These are phyloP conservation scores for Endotrypanum monterogeii DNA, from an alignment of 208 protist species.

Conservation along the genomic window DNA sequence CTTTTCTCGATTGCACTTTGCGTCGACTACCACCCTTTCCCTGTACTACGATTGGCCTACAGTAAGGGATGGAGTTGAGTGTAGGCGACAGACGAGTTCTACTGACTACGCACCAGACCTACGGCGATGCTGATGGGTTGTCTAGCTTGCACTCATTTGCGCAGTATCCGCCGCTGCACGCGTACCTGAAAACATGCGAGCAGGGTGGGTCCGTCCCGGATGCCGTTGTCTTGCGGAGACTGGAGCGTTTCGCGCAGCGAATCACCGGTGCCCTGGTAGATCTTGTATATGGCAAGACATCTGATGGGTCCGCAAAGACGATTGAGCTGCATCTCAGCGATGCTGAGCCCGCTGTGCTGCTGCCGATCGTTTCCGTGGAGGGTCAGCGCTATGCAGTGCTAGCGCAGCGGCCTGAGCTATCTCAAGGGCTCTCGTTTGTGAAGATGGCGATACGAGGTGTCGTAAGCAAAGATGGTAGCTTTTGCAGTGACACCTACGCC, in stretches of 20 bases:
- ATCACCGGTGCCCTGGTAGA: slow-evolving; percentile 61
- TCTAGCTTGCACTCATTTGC: slow-evolving; percentile 43
- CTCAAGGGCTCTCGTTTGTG: slow-evolving; percentile 36
- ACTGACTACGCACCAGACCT: slow-evolving; percentile 74
- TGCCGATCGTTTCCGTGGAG: slow-evolving; percentile 48
- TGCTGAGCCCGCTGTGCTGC: slow-evolving; percentile 36
- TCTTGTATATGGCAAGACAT: slow-evolving; percentile 44
- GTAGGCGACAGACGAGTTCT: slow-evolving; percentile 42
- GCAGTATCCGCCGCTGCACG: slow-evolving; percentile 49
- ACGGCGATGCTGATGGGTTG: slow-evolving; percentile 39
- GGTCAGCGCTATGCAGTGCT: slow-evolving; percentile 45
- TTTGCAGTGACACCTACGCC: slow-evolving; percentile 26
- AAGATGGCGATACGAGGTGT: slow-evolving; percentile 52
- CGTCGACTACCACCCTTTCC: not conserved
- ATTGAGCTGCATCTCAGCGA: slow-evolving; percentile 50
- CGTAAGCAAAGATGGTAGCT: slow-evolving; percentile 25
- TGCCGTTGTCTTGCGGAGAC: slow-evolving; percentile 51
- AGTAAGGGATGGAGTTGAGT: slow-evolving; percentile 51
- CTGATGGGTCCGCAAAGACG: slow-evolving; percentile 14
- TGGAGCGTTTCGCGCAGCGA: slow-evolving; percentile 65
- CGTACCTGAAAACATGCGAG: slow-evolving; percentile 41
- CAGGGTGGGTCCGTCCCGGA: slow-evolving; percentile 40
- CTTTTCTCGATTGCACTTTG: too few species aligned
- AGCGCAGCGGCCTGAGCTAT: slow-evolving; percentile 35
- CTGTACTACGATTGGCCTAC: not conserved